Percentiles rank a stretch among this genome's conserved stretches.
phyloP scores from a whole-genome alignment of 495 filamentous ascomycete species.

The Xylaria nigripes region DNA sequence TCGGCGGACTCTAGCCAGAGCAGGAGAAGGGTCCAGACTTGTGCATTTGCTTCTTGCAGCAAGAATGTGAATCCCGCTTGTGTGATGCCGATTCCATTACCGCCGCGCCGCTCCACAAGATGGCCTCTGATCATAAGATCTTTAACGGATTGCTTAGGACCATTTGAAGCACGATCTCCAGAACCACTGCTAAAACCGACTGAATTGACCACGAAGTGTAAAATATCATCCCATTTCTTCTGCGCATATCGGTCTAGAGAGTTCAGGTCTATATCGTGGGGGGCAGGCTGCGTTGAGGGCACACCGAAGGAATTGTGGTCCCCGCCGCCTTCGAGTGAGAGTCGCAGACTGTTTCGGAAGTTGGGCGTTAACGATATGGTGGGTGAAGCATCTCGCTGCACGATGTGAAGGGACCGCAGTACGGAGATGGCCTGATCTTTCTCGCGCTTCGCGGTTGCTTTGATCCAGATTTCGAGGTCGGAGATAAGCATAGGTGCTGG shows the following conservation, averaged over 20 bases:
- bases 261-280: slow-evolving; percentile 49
- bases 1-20: slow-evolving; percentile 87
- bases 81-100: slow-evolving; percentile 60
- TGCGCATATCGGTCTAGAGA: slow-evolving; percentile 83
- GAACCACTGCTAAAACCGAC: slow-evolving; percentile 31
- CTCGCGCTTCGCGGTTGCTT: slow-evolving; percentile 61
- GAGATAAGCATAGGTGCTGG: slow-evolving; percentile 61
- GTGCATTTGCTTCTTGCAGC: slow-evolving; percentile 87
- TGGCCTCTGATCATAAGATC: slow-evolving; percentile 67
- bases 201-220: slow-evolving; percentile 81
- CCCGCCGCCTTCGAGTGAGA: slow-evolving; percentile 80
- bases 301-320: slow-evolving; percentile 84
- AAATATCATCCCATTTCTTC: slow-evolving; percentile 86
- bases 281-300: slow-evolving; percentile 53
- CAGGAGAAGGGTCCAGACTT: slow-evolving; percentile 91
- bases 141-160: slow-evolving; percentile 73
- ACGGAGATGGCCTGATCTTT: slow-evolving; percentile 75
- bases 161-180: slow-evolving; percentile 22
- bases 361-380: slow-evolving; percentile 64
- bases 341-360: slow-evolving; percentile 67
- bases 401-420: slow-evolving; percentile 74
- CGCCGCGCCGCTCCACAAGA: slow-evolving; percentile 59
- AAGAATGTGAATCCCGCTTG: slow-evolving; percentile 89
- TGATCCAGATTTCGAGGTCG: slow-evolving; percentile 80
- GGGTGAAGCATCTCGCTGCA: slow-evolving; percentile 53